Base-by-base conservation (phyloP, 495 filamentous ascomycete genomes). In the Umbilicaria muhlenbergii region DNA sequence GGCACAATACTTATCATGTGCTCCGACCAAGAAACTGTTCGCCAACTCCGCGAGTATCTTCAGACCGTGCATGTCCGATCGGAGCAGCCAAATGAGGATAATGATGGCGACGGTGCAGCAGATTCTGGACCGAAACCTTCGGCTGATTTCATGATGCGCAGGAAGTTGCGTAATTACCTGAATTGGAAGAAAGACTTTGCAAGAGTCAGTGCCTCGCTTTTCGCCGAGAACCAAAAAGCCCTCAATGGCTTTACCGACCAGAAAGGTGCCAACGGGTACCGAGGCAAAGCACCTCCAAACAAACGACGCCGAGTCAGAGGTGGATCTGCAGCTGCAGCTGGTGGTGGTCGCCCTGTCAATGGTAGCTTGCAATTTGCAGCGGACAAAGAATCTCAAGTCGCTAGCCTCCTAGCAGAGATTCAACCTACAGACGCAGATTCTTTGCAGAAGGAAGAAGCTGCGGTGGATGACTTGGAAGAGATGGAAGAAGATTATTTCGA, bases 1-100 rank as follows among this genome's bases (percentile, higher is more conserved):
- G 81, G 82, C 35, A 86, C 85, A 2, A 84, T 92, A 35, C 59
- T 98, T 32, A 83, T 98, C 49, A 96, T 98, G 91, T 96, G 92
- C 54, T 78, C 78, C 11, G 92, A 94, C 53, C 76, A 83, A 52
- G 78, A 77, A 38, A 93, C 86, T 13, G 94, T 86, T 54, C 76
- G 80, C 11, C 91, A 98, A 52, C 69, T 98, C 28, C 76, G 87
- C 35, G 88, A 95, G 54, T 96, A 85, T 55, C 66, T 98, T 31
- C 81, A 89, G 51, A 84, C 76, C 3, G 94, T 95, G 88, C 75
- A 91, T 58, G 71, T 86, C n/a, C 67, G 66, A 34, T 65, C 78
- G 5, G 63, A 73, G n/a, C 52, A 67, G 18, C 45, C 45, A 18
- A 42, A 42, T n/a, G 44, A 50, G 3, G 45, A 48, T 7, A 52